These are phyloP conservation scores for Conoideocrella luteorostrata DNA, from an alignment of 2,329 filamentous ascomycete genomes.

Conservation along the genomic window DNA sequence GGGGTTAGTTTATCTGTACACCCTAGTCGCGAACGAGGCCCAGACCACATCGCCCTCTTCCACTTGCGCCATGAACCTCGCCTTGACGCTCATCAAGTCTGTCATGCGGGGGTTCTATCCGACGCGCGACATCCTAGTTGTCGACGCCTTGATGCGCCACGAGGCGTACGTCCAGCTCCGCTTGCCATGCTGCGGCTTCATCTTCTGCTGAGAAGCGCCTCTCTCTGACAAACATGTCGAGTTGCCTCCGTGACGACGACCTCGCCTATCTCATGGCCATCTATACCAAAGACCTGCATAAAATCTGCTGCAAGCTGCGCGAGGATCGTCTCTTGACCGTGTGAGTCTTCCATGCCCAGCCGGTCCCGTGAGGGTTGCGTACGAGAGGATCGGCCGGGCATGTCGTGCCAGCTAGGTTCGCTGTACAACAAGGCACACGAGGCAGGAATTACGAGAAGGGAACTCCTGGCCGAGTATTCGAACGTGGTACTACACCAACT, in stretches of 20 bases:
- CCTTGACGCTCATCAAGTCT: slow-evolving; percentile 73
- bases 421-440: slow-evolving; percentile 43
- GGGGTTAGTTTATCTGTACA: too few relatives aligned
- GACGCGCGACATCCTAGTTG: slow-evolving; percentile 73
- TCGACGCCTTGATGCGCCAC: slow-evolving; percentile 82
- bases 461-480: slow-evolving; percentile 75
- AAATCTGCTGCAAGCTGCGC: slow-evolving; percentile 74
- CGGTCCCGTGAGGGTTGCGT: too few relatives aligned
- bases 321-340: slow-evolving; percentile 81
- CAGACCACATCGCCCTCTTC: too few relatives aligned
- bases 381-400: too few relatives aligned
- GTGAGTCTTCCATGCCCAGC: too few relatives aligned
- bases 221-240: too few relatives aligned
- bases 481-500: slow-evolving; percentile 96
- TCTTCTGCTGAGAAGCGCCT: too few relatives aligned
- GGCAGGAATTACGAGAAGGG: slow-evolving; percentile 71
- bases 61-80: slow-evolving; percentile 53
- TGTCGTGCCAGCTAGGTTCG: too few relatives aligned
- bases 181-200: too few relatives aligned
- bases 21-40: too few relatives aligned
- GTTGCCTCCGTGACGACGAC: slow-evolving; percentile 80
- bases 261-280: slow-evolving; percentile 79
- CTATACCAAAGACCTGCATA: slow-evolving; percentile 86
- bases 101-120: slow-evolving; percentile 82
- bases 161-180: slow-evolving; percentile 55